Base-by-base conservation (phyloP, 140 eudicot species). In the Ambrosia hybrid region DNA sequence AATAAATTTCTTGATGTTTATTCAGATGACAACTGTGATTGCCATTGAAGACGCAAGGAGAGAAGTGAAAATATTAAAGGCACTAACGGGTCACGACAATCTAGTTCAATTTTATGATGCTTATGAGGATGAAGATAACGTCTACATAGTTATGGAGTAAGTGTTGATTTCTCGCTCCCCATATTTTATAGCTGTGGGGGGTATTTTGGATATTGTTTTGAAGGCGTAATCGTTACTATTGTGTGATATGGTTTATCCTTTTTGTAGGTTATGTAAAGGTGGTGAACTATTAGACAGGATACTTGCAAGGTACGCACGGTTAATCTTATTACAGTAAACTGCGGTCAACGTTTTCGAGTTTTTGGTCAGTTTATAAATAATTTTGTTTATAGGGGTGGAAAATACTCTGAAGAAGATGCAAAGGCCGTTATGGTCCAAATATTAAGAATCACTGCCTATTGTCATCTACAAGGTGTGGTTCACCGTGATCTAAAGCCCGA, bases 391-490 rank as follows among this genome's bases (percentile, higher is more conserved):
- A 95, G 99, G 88, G 99, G 99, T 64, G 99, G 99, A 30, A 95
- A 95, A 80, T 95, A 85, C 83, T 82, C 99, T 0, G 99, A 95
- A 91, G 97, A 95, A 80, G 97, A 95, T 78, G 97, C 97, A 56
- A 95, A 91, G 78, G 84, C 83, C 26, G 92, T 95, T 38, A 91
- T 95, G 97, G 89, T 88, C 71, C 99, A 95, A 76, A 88, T 95
- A 71, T 79, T 95, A 73, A 88, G 92, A 73, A 92, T 88, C 71
- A 88, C 83, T 34, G 89, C 99, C 26, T 95, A 91, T 80, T 95
- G 97, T 75, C 99, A 95, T 85, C 92, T 86, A 75, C 99, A 95
- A 85, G 99, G 99, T n/a, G 95, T 95, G 57, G 99, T 95, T 75
- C 99, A 95, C 68, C 97, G 99, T 37, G 99, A 95, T 73, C 86